Conservation (phyloP, 1,284 basidiomycete genomes). For the Austroboletus niveus region DNA sequence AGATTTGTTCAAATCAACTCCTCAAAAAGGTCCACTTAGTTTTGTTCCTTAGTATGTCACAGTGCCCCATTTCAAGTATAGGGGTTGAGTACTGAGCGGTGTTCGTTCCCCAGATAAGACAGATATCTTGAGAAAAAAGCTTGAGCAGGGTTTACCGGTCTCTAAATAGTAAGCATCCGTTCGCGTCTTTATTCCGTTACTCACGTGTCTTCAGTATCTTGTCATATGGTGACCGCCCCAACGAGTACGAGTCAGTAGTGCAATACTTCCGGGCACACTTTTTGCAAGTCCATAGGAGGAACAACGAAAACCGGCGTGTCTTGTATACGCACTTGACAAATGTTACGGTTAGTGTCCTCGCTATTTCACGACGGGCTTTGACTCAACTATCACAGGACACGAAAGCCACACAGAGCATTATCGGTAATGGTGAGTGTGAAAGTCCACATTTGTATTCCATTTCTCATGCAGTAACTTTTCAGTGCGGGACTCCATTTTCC, state of each 20-base stretch:
- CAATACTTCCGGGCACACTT: slow-evolving; percentile 84
- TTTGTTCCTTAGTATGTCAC: slow-evolving; percentile 66
- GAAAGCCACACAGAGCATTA: slow-evolving; percentile 76
- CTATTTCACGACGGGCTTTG: neutral
- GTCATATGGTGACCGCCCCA: slow-evolving; percentile 74
- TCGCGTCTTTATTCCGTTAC: neutral
- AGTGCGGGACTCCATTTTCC: slow-evolving; percentile 73
- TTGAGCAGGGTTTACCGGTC: slow-evolving; percentile 63
- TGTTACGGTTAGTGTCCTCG: slow-evolving; percentile 57
- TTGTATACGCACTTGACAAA: slow-evolving; percentile 78
- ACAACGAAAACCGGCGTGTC: slow-evolving; percentile 74
- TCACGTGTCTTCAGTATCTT: slow-evolving; percentile 57
- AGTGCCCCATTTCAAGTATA: neutral
- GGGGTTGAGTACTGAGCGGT: slow-evolving; percentile 8
- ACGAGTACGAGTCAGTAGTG: slow-evolving; percentile 76
- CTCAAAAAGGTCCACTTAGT: slow-evolving; percentile 78
- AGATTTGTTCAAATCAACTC: slow-evolving; percentile 77
- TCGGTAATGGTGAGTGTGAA: slow-evolving; percentile 61
- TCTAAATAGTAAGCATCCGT: slow-evolving; percentile 68
- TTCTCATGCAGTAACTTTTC: slow-evolving; percentile 13
- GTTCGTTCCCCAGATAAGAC: slow-evolving; percentile 57
- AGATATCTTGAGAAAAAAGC: slow-evolving; percentile 68
- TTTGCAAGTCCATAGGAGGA: slow-evolving; percentile 73
- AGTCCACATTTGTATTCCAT: neutral
- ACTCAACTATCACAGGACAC: slow-evolving; percentile 53